Evolutionary conservation across 177 flowering plant genomes (phyloP).

Genomic region (Vitis hybrid): DNA sequence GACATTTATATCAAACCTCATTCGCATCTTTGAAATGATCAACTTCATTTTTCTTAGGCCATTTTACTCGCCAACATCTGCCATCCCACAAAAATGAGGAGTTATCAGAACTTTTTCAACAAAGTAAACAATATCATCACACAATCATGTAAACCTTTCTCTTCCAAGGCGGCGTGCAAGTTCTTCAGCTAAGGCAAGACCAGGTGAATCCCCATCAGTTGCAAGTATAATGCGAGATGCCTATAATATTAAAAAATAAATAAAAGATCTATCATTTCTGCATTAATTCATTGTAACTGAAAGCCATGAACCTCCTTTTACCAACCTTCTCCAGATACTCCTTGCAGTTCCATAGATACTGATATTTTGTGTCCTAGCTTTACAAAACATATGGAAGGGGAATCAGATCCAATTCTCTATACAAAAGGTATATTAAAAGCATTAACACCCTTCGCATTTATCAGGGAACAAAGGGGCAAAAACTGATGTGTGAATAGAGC

Average conservation of each 20-base stretch:
- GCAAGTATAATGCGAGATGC: slow-evolving; percentile 91
- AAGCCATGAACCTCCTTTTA: not conserved
- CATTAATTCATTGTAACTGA: not conserved
- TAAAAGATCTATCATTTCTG: not conserved
- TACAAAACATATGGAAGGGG: slow-evolving; percentile 34
- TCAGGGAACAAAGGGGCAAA: too few species aligned
- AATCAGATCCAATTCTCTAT: slow-evolving; percentile 20
- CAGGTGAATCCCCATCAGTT: slow-evolving; percentile 86
- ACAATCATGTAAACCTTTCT: slow-evolving; percentile 57
- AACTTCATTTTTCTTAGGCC: slow-evolving; percentile 72
- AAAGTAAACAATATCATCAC: not conserved
- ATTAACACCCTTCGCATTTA: not conserved
- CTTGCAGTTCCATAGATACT: slow-evolving; percentile 89
- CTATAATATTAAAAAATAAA: slow-evolving; percentile 31
- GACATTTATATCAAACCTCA: slow-evolving; percentile 50
- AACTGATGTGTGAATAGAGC: too few species aligned
- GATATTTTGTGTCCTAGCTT: slow-evolving; percentile 89
- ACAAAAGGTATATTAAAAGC: not conserved
- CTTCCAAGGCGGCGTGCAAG: slow-evolving; percentile 94
- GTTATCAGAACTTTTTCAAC: not conserved
- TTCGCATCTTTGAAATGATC: slow-evolving; percentile 80
- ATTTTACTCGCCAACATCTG: slow-evolving; percentile 92
- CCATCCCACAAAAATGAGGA: too few species aligned
- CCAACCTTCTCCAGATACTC: slow-evolving; percentile 75
- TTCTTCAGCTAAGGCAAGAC: slow-evolving; percentile 94